Evolutionary conservation across 352 stramenopile genomes (phyloP), one percentile per base, ranked within the genome.

Genomic region (Aphanomyces euteiches): DNA sequence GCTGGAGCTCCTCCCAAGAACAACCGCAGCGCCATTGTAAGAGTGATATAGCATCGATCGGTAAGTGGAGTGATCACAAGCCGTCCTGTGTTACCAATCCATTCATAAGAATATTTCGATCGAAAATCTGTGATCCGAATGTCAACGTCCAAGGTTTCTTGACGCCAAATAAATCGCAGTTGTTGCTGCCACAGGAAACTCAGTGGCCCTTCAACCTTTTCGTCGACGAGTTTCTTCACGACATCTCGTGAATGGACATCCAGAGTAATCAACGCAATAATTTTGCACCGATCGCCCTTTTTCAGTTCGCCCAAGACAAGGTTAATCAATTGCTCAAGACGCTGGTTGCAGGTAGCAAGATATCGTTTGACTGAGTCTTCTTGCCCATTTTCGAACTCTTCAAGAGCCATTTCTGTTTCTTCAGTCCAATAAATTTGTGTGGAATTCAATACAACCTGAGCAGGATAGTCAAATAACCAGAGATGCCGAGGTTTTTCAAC

Each of bases 401-500:
- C 87, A 3, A 96, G 69, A 2, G 87, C 86, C 68, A 96, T 84
- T 71, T 98, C 94, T 1, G 96, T 98, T 78, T 98, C 94, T 70
- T 99, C 95, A 0, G 95, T 98, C 96, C 96, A 99, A 74, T 98
- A 98, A 45, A 96, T 95, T 63, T 93, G 87, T 47, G 88, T 93
- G 3, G 85, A 84, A 60, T 92, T 93, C 7, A 97, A 72, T 40
- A 94, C 87, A 17, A 96, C 88, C 59, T 96, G 90, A 1, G 89
- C 86, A 17, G 96, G 95, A 77, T 98, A 99, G 72, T 98, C 90
- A 74, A 99, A 98, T 3, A 99, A 79, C 96, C 96, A 99, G 66
- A 98, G 90, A 50, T 99, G 96, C 6, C 96, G 84, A 45, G 96
- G 95, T 50, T 97, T 97, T 72, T 98, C 95, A 13, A 98, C 93